These are phyloP conservation scores for Spathaspora arborariae DNA, from an alignment of 805 yeast species.

Conservation along the genomic window DNA sequence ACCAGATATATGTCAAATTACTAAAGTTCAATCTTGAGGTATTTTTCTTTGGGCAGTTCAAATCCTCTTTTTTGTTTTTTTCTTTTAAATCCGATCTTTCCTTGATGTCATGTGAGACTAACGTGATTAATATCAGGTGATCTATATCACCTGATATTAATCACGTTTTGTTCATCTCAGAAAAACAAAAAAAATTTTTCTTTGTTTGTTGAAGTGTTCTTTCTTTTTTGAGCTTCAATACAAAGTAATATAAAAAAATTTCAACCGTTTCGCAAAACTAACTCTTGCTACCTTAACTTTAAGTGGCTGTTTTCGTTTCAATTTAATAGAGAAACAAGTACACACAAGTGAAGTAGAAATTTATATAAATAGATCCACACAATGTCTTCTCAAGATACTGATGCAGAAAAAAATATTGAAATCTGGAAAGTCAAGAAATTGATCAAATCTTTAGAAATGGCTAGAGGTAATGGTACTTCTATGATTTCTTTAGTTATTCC, in stretches of 20 bases:
- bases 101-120: not conserved
- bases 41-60: not conserved
- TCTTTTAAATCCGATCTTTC: not conserved
- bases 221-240: too few species aligned
- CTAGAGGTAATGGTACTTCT: conserved; percentile 98
- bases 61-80: too few species aligned
- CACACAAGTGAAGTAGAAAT: not conserved
- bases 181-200: not conserved
- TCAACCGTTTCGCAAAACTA: not conserved
- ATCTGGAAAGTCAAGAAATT: conserved; percentile 98
- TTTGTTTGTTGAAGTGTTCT: not conserved
- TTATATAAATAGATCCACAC: not conserved
- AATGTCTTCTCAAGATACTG: conserved; percentile 43
- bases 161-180: not conserved
- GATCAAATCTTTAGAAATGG: conserved; percentile 79
- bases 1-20: too few species aligned
- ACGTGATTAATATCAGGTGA: not conserved
- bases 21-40: not conserved
- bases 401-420: conserved; percentile 94
- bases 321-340: not conserved
- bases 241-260: not conserved
- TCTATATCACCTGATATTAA: not conserved
- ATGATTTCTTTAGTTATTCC: conserved; percentile 97
- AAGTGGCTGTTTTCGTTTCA: not conserved
- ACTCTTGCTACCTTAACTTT: not conserved